Percentiles rank a stretch among this genome's conserved stretches.
Conservation (phyloP, 2,329 filamentous ascomycete species). For the Penicillium hesseltinei region DNA sequence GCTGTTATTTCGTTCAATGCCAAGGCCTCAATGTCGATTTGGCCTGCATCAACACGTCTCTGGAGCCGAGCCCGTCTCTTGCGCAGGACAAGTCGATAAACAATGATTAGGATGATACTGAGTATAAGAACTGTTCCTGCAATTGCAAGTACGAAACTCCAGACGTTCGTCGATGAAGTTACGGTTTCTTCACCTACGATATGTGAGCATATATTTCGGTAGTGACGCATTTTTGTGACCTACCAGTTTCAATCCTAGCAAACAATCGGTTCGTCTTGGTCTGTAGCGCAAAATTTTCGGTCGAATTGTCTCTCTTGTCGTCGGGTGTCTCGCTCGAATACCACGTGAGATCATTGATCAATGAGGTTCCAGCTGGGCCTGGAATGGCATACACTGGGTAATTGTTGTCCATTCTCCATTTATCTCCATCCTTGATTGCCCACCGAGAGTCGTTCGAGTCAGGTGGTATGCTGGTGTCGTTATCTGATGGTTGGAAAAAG, state of each 20-base stretch:
- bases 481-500: conserved; percentile 53
- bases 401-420: conserved; percentile 69
- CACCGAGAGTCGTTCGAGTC: conserved; percentile 63
- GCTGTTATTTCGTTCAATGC: conserved; percentile 82
- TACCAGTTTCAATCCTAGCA: conserved; percentile 50
- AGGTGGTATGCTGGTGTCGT: conserved; percentile 60
- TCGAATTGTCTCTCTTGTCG: conserved; percentile 39
- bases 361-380: conserved; percentile 60
- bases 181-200: conserved; percentile 41
- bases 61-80: conserved; percentile 66
- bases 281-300: neutral
- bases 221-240: conserved; percentile 2
- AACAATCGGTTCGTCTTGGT: conserved; percentile 44
- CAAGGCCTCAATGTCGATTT: conserved; percentile 81
- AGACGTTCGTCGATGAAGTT: conserved; percentile 67
- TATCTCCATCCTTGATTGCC: conserved; percentile 65
- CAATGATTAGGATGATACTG: conserved; percentile 63
- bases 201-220: conserved; percentile 43
- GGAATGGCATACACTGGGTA: conserved; percentile 84
- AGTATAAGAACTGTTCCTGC: conserved; percentile 76
- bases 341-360: conserved; percentile 69
- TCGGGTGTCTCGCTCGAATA: conserved; percentile 74
- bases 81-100: conserved; percentile 74
- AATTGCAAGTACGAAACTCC: conserved; percentile 74
- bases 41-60: conserved; percentile 69